A percentile compares a stretch with the other conserved stretches of the same genome.
These are phyloP conservation scores for Suhomyces coccinellae DNA, from an alignment of 1,139 yeast genomes.

Conservation along the genomic window DNA sequence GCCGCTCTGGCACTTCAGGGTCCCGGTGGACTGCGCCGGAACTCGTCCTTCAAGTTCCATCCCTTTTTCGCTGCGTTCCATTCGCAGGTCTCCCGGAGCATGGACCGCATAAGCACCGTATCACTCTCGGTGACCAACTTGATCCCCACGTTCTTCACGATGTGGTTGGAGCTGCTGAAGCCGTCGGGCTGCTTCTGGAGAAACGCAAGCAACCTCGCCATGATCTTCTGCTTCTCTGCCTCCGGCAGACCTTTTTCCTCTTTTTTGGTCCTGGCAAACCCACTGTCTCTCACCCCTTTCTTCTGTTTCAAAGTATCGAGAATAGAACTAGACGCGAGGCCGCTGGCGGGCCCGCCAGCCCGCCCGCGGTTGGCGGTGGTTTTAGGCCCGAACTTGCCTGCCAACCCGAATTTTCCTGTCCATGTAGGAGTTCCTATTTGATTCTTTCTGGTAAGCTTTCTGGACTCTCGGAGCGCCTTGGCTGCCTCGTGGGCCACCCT, in stretches of 20 bases:
- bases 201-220: conserved; percentile 36
- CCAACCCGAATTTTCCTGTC: conserved; percentile 90
- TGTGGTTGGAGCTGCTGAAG: conserved; percentile 58
- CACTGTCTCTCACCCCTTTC: conserved; percentile 11
- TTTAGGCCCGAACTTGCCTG: conserved; percentile 54
- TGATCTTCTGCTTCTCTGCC: conserved; percentile 30
- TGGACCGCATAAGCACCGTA: conserved; percentile 62
- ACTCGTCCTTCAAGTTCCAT: conserved; percentile 69
- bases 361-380: conserved; percentile 11
- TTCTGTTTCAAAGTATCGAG: conserved; percentile 33
- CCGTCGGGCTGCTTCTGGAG: conserved; percentile 35
- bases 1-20: neutral
- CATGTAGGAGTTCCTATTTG: conserved; percentile 89
- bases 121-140: conserved; percentile 53
- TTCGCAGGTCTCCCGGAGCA: conserved; percentile 65
- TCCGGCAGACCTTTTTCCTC: conserved; percentile 21
- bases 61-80: conserved; percentile 62
- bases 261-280: neutral
- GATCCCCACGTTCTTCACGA: conserved; percentile 52
- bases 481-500: conserved; percentile 79
- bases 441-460: conserved; percentile 61
- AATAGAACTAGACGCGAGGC: conserved; percentile 31
- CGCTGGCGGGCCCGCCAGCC: conserved; percentile 1
- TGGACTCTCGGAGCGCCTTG: conserved; percentile 64
- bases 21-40: conserved; percentile 12